Conservation (phyloP, 176 grass and related monocot species). For the Canna indica region DNA sequence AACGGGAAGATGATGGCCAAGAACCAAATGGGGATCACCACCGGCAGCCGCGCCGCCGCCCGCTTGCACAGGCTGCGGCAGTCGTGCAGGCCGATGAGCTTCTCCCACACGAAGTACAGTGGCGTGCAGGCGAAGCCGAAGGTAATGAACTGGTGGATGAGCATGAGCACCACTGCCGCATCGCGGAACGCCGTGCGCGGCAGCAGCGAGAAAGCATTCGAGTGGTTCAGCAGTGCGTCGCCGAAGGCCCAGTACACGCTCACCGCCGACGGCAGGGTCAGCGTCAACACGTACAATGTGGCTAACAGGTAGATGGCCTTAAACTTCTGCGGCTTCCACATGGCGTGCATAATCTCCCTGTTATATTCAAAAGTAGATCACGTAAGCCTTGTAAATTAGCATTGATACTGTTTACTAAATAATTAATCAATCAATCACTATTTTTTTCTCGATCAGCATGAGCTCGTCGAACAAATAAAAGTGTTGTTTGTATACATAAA, state of each 20-base stretch:
- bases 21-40: slow-evolving; percentile 98
- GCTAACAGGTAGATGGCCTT: slow-evolving; percentile 95
- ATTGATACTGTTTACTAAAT: too few relatives aligned
- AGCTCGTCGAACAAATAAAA: background rate
- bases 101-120: slow-evolving; percentile 98
- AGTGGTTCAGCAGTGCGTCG: slow-evolving; percentile 74
- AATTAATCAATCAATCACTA: too few relatives aligned
- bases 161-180: slow-evolving; percentile 84
- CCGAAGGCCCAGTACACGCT: slow-evolving; percentile 99
- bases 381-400: background rate
- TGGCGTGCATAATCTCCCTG: slow-evolving; percentile 99
- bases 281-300: slow-evolving; percentile 76
- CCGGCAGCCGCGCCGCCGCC: slow-evolving; percentile 73
- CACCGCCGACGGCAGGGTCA: slow-evolving; percentile 85
- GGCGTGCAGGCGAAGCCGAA: slow-evolving; percentile 99
- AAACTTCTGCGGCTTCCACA: slow-evolving; percentile 99
- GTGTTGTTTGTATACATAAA: background rate
- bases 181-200: slow-evolving; percentile 63
- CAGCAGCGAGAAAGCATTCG: slow-evolving; percentile 75
- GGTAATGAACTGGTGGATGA: slow-evolving; percentile 97
- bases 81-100: slow-evolving; percentile 91
- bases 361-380: background rate
- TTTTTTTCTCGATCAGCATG: background rate
- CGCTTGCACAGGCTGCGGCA: slow-evolving; percentile 94
- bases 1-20: slow-evolving; percentile 95